These are phyloP conservation scores for Suillus clintonianus DNA, from an alignment of 768 basidiomycete genomes.

Conservation along the genomic window DNA sequence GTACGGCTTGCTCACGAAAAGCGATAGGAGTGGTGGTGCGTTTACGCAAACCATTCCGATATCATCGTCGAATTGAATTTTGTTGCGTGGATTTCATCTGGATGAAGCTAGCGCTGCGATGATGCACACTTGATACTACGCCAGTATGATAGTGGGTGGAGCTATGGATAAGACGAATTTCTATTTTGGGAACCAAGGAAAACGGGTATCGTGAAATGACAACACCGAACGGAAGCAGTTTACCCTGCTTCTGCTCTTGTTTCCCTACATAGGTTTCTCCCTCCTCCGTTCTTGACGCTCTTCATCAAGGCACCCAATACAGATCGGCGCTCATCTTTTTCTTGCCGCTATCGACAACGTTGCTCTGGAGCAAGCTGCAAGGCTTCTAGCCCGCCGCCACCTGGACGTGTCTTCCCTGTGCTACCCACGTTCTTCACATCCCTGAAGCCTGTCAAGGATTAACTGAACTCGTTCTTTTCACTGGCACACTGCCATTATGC, in stretches of 20 bases:
- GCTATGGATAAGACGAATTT: conserved; percentile 2
- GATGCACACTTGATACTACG: not conserved
- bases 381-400: not conserved
- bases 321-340: not conserved
- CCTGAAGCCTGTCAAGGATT: not conserved
- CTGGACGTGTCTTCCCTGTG: conserved; percentile 2
- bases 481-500: conserved; percentile 46
- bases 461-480: not conserved
- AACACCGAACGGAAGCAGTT: conserved; percentile 6
- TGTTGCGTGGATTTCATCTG: not conserved
- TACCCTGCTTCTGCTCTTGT: conserved; percentile 5
- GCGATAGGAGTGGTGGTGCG: not conserved
- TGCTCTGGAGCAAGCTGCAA: not conserved
- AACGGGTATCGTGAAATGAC: conserved; percentile 2
- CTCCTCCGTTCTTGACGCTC: not conserved
- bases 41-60: not conserved
- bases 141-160: not conserved
- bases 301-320: not conserved
- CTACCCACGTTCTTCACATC: conserved; percentile 1
- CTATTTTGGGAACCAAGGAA: conserved; percentile 5
- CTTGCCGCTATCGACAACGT: not conserved
- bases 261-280: conserved; percentile 5
- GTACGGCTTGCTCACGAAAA: not conserved
- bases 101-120: not conserved
- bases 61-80: not conserved